A percentile compares a stretch with the other conserved stretches of the same genome.
These are phyloP conservation scores for Pseudogymnoascus sp. DNA, from an alignment of 2,329 filamentous ascomycete genomes.

Conservation along the genomic window DNA sequence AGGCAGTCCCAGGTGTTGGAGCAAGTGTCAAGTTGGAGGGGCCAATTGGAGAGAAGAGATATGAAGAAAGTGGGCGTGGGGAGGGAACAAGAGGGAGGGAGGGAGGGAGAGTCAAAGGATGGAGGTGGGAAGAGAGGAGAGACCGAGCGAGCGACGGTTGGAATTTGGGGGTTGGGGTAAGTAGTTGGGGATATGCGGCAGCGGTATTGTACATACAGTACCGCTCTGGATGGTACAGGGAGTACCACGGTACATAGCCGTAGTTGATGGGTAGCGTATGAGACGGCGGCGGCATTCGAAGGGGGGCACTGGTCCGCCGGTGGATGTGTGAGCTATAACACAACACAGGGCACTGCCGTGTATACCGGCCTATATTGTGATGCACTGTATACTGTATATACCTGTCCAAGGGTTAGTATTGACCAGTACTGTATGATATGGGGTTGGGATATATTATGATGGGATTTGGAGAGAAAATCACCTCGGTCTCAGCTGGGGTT, in stretches of 20 bases:
- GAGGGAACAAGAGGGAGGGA: background rate
- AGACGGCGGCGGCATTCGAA: background rate
- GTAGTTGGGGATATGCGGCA: background rate
- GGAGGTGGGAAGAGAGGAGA: background rate
- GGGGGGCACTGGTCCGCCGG: background rate
- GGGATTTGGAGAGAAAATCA: background rate
- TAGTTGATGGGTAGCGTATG: background rate
- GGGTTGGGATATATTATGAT: background rate
- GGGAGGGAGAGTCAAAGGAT: background rate
- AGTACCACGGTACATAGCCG: background rate
- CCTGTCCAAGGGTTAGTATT: background rate
- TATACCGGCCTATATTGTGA: background rate
- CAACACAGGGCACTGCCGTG: background rate
- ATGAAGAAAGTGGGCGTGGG: constrained; percentile 1
- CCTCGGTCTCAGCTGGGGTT: background rate
- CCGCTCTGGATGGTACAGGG: background rate
- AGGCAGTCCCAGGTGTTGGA: background rate
- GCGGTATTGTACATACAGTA: background rate
- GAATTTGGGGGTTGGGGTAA: background rate
- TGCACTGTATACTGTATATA: background rate
- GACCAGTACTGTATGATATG: background rate
- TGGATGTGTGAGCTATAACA: background rate
- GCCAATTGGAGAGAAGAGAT: background rate
- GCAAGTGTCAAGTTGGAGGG: constrained; percentile 1
- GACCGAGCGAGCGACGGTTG: background rate